Evolutionary conservation across 208 protist species (phyloP).

Genomic region (Crithidia expoeki): DNA sequence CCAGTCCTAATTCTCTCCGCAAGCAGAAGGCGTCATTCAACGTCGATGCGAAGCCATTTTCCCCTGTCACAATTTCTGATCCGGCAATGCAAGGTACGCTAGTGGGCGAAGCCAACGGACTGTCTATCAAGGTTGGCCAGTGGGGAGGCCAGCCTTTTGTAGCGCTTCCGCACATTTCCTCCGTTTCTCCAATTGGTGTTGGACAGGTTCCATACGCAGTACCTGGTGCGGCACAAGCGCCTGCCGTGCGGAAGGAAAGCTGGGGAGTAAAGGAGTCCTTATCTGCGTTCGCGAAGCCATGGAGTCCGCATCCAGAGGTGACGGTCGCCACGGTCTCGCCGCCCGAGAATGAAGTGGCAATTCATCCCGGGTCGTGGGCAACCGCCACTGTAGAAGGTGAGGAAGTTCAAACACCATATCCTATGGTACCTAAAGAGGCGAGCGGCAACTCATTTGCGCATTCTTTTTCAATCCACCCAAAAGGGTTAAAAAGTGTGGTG

Average conservation of each 20-base stretch:
- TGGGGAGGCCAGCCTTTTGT: conserved; percentile 22
- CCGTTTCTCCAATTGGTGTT: conserved; percentile 7
- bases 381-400: conserved; percentile 18
- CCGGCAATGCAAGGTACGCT: conserved; percentile 15
- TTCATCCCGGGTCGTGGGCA: conserved; percentile 32
- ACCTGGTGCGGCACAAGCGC: not conserved
- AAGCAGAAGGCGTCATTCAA: conserved; percentile 33
- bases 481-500: conserved; percentile 36
- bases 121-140: conserved; percentile 30
- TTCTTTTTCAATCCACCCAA: conserved; percentile 42
- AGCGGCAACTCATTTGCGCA: conserved; percentile 58
- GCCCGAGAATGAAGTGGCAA: conserved; percentile 25
- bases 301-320: conserved; percentile 35
- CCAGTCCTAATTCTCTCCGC: conserved; percentile 6
- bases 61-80: conserved; percentile 23
- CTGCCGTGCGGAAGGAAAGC: conserved; percentile 9
- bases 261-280: conserved; percentile 23
- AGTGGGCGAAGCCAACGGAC: conserved; percentile 13
- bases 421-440: conserved; percentile 42
- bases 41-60: conserved; percentile 31
- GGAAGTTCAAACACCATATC: conserved; percentile 39
- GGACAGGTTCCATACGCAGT: conserved; percentile 8
- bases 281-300: conserved; percentile 42
- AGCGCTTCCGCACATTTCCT: conserved; percentile 15
- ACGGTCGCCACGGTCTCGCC: conserved; percentile 10